Base-by-base conservation (phyloP, 164 flowering plant genomes). In the Hamamelis virginiana region DNA sequence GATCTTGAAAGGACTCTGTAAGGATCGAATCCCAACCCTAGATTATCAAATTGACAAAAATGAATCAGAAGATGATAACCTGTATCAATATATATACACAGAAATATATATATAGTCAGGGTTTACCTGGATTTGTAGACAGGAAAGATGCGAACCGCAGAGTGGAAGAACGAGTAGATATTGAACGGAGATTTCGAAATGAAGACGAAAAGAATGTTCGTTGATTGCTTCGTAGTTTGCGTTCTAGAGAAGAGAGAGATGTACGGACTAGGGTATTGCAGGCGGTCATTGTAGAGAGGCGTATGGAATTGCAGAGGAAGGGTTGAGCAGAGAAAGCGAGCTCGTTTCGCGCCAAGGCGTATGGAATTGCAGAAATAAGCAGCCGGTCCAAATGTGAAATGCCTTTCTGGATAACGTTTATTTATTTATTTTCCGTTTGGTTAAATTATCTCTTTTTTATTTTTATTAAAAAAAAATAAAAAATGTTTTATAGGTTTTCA, bases 221-320 rank as follows among this genome's bases (percentile, higher is more conserved):
- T 23, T 48, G 33, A 44, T 38, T 56, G 66, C 28, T 21, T 55
- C 66, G 70, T 52, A 72, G 52, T 53, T 45, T 59, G 56, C 43
- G 53, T 51, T 72, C 60, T 5, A 81, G 45, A 8, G 75, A 72
- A 13, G 64, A 46, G 41, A 79, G 60, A 3, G 82, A 75, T 1
- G 79, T 25, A 21, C 81, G 84, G 64, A 72, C 56, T 66, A 83
- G 81, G 77, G 83, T 75, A 76, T 72, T 80, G 82, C 84, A 80
- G 76, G 77, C 55, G 59, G 65, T 74, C 85, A 83, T 85, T 23
- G 67, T 26, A 25, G 71, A 11, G 22, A 22, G 41, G 41, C 6
- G 41, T 33, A 33, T 33, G 41, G 41, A 33, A 33, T 2, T 2
- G 41, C 41, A 33, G 41, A 33, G 41, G 2, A 6, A 33, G 41